Evolutionary conservation across 306 rosid genomes (phyloP).

Genomic region (Casuarina equisetifolia): DNA sequence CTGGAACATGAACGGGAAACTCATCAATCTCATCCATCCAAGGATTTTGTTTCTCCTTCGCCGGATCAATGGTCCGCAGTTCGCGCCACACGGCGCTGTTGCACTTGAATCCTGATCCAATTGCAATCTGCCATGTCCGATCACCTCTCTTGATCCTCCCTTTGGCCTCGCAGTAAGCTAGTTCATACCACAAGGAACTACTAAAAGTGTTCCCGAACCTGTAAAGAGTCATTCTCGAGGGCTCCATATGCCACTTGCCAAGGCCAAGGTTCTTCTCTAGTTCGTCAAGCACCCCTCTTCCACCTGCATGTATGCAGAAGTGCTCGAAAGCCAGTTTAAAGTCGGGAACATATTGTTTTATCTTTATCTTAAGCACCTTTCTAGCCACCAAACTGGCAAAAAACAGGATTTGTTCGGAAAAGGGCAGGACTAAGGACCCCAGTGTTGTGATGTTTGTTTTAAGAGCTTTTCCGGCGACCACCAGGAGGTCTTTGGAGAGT

Average conservation of each 20-base stretch:
- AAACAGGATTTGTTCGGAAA: background rate
- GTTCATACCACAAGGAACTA: constrained; percentile 2
- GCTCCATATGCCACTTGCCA: background rate
- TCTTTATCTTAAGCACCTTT: background rate
- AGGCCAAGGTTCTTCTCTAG: constrained; percentile 1
- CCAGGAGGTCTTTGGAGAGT: background rate
- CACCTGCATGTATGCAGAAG: background rate
- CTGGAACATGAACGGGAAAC: background rate
- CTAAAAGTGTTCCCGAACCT: constrained; percentile 6
- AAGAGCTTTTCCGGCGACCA: background rate
- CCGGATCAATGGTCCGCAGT: background rate
- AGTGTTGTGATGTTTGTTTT: background rate
- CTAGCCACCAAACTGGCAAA: background rate
- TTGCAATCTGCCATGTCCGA: background rate
- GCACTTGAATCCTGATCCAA: constrained; percentile 11
- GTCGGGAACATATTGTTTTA: background rate
- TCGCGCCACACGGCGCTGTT: constrained; percentile 5
- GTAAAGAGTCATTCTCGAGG: constrained; percentile 4
- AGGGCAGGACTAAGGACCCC: background rate
- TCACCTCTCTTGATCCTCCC: constrained; percentile 10
- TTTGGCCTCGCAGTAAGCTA: constrained; percentile 4
- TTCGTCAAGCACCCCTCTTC: background rate
- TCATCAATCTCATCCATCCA: constrained; percentile 5
- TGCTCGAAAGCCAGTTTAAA: constrained; percentile 2
- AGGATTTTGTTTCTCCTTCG: background rate